These are phyloP conservation scores for Xerocomus minutiporus DNA, from an alignment of 1,284 basidiomycete species.

Conservation along the genomic window DNA sequence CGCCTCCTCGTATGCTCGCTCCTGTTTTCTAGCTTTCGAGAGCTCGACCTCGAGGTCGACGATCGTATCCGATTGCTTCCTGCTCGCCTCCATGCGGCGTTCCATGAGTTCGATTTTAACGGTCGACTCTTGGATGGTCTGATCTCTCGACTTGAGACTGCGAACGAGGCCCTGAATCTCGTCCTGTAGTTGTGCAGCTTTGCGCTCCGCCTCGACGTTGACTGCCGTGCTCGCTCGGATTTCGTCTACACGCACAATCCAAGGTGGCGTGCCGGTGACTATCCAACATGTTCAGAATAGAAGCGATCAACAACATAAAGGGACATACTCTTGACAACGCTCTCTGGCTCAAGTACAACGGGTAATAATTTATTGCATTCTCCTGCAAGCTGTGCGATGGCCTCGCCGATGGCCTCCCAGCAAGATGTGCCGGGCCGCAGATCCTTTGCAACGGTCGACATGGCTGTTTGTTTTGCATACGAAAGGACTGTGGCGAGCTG, in stretches of 20 bases:
- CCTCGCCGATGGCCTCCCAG: constrained; percentile 75
- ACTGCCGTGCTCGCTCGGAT: constrained; percentile 80
- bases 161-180: constrained; percentile 85
- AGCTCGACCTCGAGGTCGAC: constrained; percentile 79
- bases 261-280: constrained; percentile 82
- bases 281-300: constrained; percentile 4
- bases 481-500: constrained; percentile 66
- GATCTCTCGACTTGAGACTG: constrained; percentile 81
- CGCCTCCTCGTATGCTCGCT: constrained; percentile 86
- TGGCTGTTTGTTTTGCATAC: constrained; percentile 69
- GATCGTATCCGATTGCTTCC: constrained; percentile 84
- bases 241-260: constrained; percentile 83
- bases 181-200: constrained; percentile 79
- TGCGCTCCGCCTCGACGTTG: constrained; percentile 89
- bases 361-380: constrained; percentile 71
- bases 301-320: background rate
- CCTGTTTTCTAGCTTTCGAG: constrained; percentile 77
- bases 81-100: constrained; percentile 83
- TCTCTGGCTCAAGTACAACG: constrained; percentile 70
- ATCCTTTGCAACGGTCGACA: constrained; percentile 66
- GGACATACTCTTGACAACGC: constrained; percentile 68
- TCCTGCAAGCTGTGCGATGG: constrained; percentile 64
- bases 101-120: constrained; percentile 97
- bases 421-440: constrained; percentile 59
- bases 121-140: constrained; percentile 80